These are phyloP conservation scores for Brachypodium distachyon DNA, from an alignment of 202 grass and related monocot species.

Conservation along the genomic window DNA sequence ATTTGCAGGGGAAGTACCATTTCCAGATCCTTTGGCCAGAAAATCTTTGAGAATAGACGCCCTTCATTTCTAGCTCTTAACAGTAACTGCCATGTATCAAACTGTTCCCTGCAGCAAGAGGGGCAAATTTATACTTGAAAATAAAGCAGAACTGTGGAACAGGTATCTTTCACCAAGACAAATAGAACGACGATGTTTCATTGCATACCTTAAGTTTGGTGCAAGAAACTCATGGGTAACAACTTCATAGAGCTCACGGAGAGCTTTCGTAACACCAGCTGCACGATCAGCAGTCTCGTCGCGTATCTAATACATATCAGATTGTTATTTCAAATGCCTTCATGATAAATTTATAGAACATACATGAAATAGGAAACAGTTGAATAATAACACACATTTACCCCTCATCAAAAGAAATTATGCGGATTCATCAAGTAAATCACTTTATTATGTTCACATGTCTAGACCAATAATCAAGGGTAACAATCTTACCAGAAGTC, in stretches of 20 bases:
- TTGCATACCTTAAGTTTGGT: slow-evolving; percentile 53
- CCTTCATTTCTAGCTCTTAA: slow-evolving; percentile 71
- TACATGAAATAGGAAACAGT: slow-evolving; percentile 8
- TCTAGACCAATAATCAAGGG: neutral
- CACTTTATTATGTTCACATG: neutral
- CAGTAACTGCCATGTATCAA: slow-evolving; percentile 80
- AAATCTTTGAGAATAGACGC: slow-evolving; percentile 70
- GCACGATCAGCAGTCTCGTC: slow-evolving; percentile 67
- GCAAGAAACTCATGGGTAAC: slow-evolving; percentile 81
- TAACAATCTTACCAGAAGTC: slow-evolving; percentile 68
- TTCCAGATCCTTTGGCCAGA: slow-evolving; percentile 73
- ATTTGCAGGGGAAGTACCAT: slow-evolving; percentile 37
- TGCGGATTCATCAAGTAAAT: neutral
- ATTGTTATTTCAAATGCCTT: slow-evolving; percentile 9
- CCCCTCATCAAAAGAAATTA: neutral
- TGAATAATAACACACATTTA: neutral
- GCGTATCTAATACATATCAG: slow-evolving; percentile 49
- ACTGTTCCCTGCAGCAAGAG: slow-evolving; percentile 68
- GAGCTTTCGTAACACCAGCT: slow-evolving; percentile 73
- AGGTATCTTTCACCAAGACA: slow-evolving; percentile 6
- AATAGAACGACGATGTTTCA: neutral
- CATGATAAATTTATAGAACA: neutral
- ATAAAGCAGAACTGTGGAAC: neutral
- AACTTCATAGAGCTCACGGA: slow-evolving; percentile 75
- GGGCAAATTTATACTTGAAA: slow-evolving; percentile 11